Evolutionary conservation across 2,329 filamentous ascomycete species (phyloP).

Genomic region (Fusarium sp.): DNA sequence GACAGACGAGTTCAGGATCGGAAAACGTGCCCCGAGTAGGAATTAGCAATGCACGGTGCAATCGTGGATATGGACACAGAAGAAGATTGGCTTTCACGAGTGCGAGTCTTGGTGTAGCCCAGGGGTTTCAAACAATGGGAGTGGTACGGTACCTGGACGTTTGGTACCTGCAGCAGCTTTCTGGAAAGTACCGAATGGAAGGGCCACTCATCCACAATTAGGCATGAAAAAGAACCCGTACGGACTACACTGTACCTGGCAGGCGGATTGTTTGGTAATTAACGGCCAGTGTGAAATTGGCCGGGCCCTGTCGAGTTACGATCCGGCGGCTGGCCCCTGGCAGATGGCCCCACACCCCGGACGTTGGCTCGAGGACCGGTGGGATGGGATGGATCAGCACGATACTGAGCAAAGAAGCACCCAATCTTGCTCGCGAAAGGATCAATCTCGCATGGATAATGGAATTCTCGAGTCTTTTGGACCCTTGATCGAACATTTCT

Average conservation of each 20-base stretch:
- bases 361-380: conserved; percentile 35
- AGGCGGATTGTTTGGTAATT: conserved; percentile 23
- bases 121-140: conserved; percentile 27
- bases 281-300: conserved; percentile 23
- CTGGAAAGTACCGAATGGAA: conserved; percentile 34
- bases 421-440: conserved; percentile 12
- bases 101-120: conserved; percentile 20
- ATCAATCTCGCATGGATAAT: conserved; percentile 19
- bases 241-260: background rate
- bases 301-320: conserved; percentile 21
- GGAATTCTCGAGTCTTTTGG: conserved; percentile 12
- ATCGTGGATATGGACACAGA: conserved; percentile 1
- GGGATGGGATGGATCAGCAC: background rate
- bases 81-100: conserved; percentile 3
- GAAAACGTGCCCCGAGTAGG: conserved; percentile 21
- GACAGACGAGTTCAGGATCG: conserved; percentile 20
- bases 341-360: conserved; percentile 42
- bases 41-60: conserved; percentile 3
- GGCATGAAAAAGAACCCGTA: conserved; percentile 23
- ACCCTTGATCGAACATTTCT: conserved; percentile 14
- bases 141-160: conserved; percentile 18
- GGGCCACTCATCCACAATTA: conserved; percentile 28
- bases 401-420: conserved; percentile 20
- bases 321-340: conserved; percentile 31
- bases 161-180: conserved; percentile 35